A percentile compares a stretch with the other conserved stretches of the same genome.
These are phyloP conservation scores for Trichoderma asperellum DNA, from an alignment of 2,329 filamentous ascomycete species.

Conservation along the genomic window DNA sequence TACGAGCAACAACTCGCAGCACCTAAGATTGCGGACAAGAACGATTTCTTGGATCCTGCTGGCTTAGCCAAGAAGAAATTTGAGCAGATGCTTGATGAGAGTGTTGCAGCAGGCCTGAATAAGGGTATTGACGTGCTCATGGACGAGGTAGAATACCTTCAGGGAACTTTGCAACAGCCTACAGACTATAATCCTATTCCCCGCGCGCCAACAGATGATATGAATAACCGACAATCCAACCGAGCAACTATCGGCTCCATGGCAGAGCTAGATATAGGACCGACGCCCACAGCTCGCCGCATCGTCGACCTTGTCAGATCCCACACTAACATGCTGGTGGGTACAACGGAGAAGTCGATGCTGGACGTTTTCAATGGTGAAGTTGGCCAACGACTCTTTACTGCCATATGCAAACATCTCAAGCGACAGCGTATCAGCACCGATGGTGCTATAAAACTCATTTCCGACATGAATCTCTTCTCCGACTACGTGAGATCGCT, in stretches of 20 bases:
- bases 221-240: conserved; percentile 15
- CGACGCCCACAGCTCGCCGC: conserved; percentile 76
- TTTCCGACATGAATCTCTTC: conserved; percentile 96
- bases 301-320: conserved; percentile 84
- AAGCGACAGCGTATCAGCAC: conserved; percentile 93
- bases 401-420: conserved; percentile 92
- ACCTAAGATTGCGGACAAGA: conserved; percentile 81
- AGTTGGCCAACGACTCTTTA: conserved; percentile 90
- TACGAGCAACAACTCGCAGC: conserved; percentile 92
- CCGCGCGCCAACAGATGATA: conserved; percentile 28
- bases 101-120: conserved; percentile 91
- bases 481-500: conserved; percentile 81
- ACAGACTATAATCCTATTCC: conserved; percentile 84
- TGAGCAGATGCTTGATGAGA: conserved; percentile 97
- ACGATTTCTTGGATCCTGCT: conserved; percentile 91
- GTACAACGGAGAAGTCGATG: conserved; percentile 96
- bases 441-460: conserved; percentile 86
- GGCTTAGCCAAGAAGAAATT: conserved; percentile 97
- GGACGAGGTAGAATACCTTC: conserved; percentile 96
- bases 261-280: conserved; percentile 57
- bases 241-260: conserved; percentile 32
- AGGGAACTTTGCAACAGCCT: conserved; percentile 81
- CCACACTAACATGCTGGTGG: conserved; percentile 90
- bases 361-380: conserved; percentile 98
- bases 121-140: conserved; percentile 98